Percentiles rank a stretch among this genome's conserved stretches.
Conservation (phyloP, 129 eudicot species). For the Ambrosia trifida region DNA sequence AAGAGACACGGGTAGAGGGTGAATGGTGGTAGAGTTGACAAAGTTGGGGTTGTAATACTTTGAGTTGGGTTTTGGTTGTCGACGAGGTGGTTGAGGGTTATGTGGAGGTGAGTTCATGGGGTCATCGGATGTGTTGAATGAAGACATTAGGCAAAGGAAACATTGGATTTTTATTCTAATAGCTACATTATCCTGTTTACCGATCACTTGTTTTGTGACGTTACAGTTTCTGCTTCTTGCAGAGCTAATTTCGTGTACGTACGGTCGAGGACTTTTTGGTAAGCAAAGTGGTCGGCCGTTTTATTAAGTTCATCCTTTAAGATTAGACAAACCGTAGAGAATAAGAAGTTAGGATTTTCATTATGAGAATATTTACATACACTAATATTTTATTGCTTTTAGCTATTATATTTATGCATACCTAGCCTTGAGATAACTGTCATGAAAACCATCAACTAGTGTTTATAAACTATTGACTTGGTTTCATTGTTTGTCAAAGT, state of each 20-base stretch:
- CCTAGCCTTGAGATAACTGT: too few species aligned
- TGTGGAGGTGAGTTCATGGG: too few species aligned
- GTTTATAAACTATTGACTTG: too few species aligned
- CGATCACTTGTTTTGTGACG: conserved; percentile 38
- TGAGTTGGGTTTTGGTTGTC: too few species aligned
- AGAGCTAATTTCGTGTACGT: conserved; percentile 39
- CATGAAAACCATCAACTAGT: too few species aligned
- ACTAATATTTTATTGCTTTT: neutral
- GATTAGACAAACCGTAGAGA: neutral
- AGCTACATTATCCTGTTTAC: conserved; percentile 35
- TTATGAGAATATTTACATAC: conserved; percentile 6
- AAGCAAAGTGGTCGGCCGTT: conserved; percentile 38
- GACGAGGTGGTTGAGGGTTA: too few species aligned
- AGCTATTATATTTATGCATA: too few species aligned
- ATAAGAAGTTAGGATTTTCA: neutral
- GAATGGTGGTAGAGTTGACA: too few species aligned
- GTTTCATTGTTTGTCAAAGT: too few species aligned
- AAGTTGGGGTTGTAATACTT: too few species aligned
- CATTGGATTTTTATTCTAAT: conserved; percentile 36
- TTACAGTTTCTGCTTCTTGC: conserved; percentile 44
- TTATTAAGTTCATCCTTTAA: conserved; percentile 13
- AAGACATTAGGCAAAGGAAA: conserved; percentile 41
- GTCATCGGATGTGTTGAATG: too few species aligned
- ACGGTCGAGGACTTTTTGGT: conserved; percentile 38
- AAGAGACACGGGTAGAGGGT: too few species aligned